Evolutionary conservation across 2,329 filamentous ascomycete species (phyloP).

Genomic region (Neonectria coccinea): DNA sequence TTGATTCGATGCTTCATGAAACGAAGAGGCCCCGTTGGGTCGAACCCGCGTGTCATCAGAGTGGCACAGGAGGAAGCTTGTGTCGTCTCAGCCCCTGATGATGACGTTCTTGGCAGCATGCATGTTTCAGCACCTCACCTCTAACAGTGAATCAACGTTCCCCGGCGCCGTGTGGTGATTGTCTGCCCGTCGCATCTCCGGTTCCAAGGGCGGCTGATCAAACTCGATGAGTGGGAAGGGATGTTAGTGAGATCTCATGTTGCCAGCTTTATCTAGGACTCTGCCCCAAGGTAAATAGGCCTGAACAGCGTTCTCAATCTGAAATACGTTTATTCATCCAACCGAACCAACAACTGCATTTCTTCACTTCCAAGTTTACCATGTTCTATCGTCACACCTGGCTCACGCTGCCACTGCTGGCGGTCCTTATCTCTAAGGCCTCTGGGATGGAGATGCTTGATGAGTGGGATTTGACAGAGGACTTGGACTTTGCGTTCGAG

Average conservation of each 20-base stretch:
- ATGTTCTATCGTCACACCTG: constrained; percentile 13
- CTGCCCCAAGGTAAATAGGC: too few species aligned
- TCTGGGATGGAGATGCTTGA: constrained; percentile 20
- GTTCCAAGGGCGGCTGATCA: not conserved
- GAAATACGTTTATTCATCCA: not conserved
- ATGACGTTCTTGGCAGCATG: not conserved
- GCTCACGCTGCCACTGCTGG: constrained; percentile 6
- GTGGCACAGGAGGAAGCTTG: not conserved
- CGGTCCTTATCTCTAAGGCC: not conserved
- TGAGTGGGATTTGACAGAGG: constrained; percentile 24
- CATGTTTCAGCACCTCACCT: constrained; percentile 7
- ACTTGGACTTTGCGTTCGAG: constrained; percentile 22
- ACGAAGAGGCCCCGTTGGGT: not conserved
- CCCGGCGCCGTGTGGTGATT: not conserved
- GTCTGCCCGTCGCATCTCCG: not conserved
- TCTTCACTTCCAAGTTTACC: not conserved
- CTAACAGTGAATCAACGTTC: not conserved
- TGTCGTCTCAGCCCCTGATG: constrained; percentile 1
- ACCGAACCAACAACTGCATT: not conserved
- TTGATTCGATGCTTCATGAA: not conserved
- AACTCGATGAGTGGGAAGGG: not conserved
- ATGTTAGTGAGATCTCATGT: not conserved
- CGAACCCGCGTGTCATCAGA: not conserved
- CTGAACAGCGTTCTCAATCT: not conserved
- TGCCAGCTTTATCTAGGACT: not conserved